Evolutionary conservation across 2,329 filamentous ascomycete genomes (phyloP).

Genomic region (Fusarium chaquense): DNA sequence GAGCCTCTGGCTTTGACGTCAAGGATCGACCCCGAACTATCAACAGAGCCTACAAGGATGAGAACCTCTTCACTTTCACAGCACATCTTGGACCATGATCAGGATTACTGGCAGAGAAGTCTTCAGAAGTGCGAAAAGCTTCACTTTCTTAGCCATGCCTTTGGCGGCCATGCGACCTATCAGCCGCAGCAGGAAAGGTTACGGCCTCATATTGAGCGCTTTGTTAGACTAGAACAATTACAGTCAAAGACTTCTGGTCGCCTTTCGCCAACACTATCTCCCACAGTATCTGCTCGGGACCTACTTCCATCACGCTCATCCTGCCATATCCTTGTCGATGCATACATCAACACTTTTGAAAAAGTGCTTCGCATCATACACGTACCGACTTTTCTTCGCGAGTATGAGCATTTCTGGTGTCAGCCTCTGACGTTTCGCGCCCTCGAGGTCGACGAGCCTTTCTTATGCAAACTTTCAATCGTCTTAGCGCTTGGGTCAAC

Average conservation of each 20-base stretch:
- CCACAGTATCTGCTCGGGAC: background rate
- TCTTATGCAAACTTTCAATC: background rate
- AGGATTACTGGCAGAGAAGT: background rate
- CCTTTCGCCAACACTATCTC: background rate
- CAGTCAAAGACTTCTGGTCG: background rate
- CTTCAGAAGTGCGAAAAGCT: background rate
- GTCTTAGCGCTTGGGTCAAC: background rate
- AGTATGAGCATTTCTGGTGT: background rate
- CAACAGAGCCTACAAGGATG: background rate
- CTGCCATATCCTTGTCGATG: background rate
- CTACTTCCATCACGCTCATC: background rate
- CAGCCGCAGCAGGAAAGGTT: background rate
- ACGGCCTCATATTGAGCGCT: background rate
- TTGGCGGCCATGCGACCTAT: background rate
- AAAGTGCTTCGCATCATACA: background rate
- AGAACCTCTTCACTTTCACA: background rate
- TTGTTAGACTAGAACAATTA: background rate
- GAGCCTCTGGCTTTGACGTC: background rate
- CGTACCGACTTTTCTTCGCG: background rate
- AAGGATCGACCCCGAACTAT: background rate
- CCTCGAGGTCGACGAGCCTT: background rate
- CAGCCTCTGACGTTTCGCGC: background rate
- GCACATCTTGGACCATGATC: background rate
- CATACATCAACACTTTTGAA: conserved; percentile 1
- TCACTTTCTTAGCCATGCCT: background rate